Base-by-base conservation (phyloP, 306 rosid genomes). In the Gastrolobium bilobum region DNA sequence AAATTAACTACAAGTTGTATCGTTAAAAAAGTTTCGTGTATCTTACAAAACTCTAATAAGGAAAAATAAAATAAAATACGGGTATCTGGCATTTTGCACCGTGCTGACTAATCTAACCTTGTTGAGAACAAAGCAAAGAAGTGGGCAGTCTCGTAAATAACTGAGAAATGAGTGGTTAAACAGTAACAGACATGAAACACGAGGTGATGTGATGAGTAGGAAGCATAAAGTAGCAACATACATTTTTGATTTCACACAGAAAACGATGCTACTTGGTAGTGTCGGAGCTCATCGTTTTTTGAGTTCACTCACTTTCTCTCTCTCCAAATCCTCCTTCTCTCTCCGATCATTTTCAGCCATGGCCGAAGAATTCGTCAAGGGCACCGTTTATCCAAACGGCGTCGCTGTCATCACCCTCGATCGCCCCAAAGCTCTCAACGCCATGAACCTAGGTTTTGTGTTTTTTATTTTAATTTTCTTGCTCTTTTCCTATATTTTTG, bases 401-500 rank as follows among this genome's bases (percentile, higher is more conserved):
- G 82, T 96, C 73, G 99, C 97, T 3, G 90, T 91, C 26, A 86
- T 96, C 86, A 90, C 99, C 9, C 99, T 96, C 82, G 97, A 91
- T 89, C 99, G 99, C 50, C 86, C 99, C 87, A 90, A 88, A 93
- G 99, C 99, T 81, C 98, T 96, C 85, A 96, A 93, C 84, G 99
- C 98, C 73, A 93, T 96, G 99, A 89, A 85, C 67, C 38, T 96
- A 78, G 99, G 98, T 93, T 79, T 35, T 51, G 4, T 30, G 14
- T 76, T 77, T 33, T 60, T 15, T 13, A 14, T 6, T 50, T 58
- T 34, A 40, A 2, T 52, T 52, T 54, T 29, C 4, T 64, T 30
- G 31, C 26, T 59, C 42, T 63, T 0, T 53, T 44, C 54, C 50
- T 60, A 6, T 57, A 69, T 44, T n/a, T 26, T 3, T 67, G 37